These are phyloP conservation scores for Vaccinium vitisidaea DNA, from an alignment of 148 eudicot species.

Conservation along the genomic window DNA sequence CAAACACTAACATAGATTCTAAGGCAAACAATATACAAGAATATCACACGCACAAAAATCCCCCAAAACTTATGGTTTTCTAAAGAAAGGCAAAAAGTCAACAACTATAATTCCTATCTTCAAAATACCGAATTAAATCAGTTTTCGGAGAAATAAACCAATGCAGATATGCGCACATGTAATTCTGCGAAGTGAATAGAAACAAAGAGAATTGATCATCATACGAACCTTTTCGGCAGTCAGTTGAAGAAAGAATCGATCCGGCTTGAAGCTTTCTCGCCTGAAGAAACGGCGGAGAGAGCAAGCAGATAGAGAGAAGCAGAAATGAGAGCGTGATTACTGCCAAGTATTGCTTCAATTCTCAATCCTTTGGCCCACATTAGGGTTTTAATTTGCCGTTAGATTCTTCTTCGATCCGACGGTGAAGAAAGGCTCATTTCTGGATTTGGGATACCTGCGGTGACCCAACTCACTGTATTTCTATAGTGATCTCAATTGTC, in stretches of 20 bases:
- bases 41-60: not conserved
- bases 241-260: not conserved
- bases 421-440: not conserved
- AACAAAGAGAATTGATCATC: not conserved
- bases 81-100: not conserved
- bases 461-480: too few relatives aligned
- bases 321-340: not conserved
- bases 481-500: too few relatives aligned
- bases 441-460: too few relatives aligned
- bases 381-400: constrained; percentile 12
- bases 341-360: not conserved
- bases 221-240: not conserved
- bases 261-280: constrained; percentile 2
- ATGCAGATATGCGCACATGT: not conserved
- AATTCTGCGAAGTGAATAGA: not conserved
- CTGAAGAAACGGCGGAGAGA: not conserved
- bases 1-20: too few relatives aligned
- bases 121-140: not conserved
- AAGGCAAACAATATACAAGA: not conserved
- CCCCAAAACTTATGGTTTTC: not conserved
- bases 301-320: not conserved
- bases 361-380: not conserved
- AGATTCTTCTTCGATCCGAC: constrained; percentile 6
- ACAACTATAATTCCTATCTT: not conserved
- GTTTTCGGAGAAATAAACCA: not conserved